A percentile compares a stretch with the other conserved stretches of the same genome.
These are phyloP conservation scores for Zygosaccharomyces bisporus DNA, from an alignment of 805 yeast species.

Conservation along the genomic window DNA sequence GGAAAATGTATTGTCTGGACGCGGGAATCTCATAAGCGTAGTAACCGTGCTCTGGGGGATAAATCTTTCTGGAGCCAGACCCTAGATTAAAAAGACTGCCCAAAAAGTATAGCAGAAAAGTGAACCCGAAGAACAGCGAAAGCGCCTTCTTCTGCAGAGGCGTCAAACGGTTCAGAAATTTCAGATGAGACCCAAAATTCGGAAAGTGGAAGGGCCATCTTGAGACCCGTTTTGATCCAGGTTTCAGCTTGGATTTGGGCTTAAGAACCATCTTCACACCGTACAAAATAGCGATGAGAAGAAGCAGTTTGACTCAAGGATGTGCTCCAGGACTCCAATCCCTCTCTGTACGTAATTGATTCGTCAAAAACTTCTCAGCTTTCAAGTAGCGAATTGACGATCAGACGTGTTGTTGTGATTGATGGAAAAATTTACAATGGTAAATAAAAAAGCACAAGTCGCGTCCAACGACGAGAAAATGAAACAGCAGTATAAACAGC, in stretches of 20 bases:
- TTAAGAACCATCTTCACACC: conserved; percentile 28
- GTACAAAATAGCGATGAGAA: conserved; percentile 20
- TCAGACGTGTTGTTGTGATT: conserved; percentile 4
- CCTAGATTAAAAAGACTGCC: conserved; percentile 18
- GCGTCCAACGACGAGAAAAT: neutral
- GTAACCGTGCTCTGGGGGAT: conserved; percentile 42
- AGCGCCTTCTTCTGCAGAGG: conserved; percentile 8
- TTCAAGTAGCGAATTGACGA: neutral
- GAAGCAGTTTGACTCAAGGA: conserved; percentile 13
- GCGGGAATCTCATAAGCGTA: conserved; percentile 46
- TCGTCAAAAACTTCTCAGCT: neutral
- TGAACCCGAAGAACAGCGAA: conserved; percentile 10
- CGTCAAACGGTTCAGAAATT: conserved; percentile 1
- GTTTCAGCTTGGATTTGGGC: conserved; percentile 27
- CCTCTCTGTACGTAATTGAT: neutral
- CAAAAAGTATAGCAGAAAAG: conserved; percentile 20
- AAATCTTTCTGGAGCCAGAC: conserved; percentile 10
- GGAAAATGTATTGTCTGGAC: conserved; percentile 55
- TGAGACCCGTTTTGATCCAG: conserved; percentile 12
- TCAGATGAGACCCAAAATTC: neutral
- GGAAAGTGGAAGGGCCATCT: conserved; percentile 8
- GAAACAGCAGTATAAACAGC: neutral
- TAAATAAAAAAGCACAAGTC: neutral
- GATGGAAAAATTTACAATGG: neutral
- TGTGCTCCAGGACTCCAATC: neutral